Evolutionary conservation across 441 rosid species (phyloP), one percentile per base, ranked within the genome.

Genomic region (Biscutella laevigata): DNA sequence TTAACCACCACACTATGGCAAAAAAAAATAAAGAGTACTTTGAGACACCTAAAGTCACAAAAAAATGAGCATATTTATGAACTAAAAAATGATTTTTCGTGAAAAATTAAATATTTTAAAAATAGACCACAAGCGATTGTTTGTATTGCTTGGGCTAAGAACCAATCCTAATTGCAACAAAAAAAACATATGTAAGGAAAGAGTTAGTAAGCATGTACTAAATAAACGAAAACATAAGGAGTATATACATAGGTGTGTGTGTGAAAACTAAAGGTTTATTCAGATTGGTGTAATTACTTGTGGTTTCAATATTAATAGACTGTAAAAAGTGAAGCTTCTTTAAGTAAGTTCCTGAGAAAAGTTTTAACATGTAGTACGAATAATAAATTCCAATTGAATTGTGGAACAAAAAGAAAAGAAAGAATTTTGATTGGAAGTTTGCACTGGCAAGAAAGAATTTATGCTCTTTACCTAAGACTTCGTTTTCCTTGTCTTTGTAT

Each of bases 261-360:
- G 25, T 19, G 24, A 24, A 47, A 46, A 21, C 57, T 30, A 29
- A 42, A 36, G 24, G 27, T 28, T 14, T 42, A 42, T 51, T 58
- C 55, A 22, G 47, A 28, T 51, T 58, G 60, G 51, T 65, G 48
- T 43, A 58, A n/a, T n/a, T n/a, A 51, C 64, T 37, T 65, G 43
- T 51, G 53, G 14, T 58, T 65, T 41, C 37, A 16, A 58, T 42
- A 32, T 42, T 51, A 9, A 21, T 50, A 51, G 42, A 50, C 35
- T 15, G 59, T 65, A 49, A 57, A 27, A 25, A n/a, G 59, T 42
- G 47, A 42, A 51, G 26, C 28, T 39, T 64, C 22, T 27, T 57
- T 12, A 25, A 27, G 63, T 56, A 57, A 49, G 51, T 55, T 63
- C 52, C 32, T 48, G 28, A 41, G 11, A 33, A 46, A 35, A 55